Conservation (phyloP, 2,329 filamentous ascomycete genomes). For the Truncatella angustata region DNA sequence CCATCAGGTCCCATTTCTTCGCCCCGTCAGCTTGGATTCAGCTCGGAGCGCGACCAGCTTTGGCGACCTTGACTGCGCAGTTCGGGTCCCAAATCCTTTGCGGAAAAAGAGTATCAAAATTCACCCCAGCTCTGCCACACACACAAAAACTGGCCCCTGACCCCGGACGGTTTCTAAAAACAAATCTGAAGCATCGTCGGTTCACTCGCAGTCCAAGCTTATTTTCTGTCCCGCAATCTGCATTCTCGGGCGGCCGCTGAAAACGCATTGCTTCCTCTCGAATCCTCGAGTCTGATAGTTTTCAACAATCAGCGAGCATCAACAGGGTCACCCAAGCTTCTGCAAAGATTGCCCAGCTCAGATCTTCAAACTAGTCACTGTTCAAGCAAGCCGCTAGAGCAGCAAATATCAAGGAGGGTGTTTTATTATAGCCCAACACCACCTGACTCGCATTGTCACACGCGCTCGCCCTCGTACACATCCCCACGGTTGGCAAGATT, state of each 20-base stretch:
- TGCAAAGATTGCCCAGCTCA: background rate
- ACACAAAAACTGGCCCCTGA: background rate
- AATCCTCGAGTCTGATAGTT: background rate
- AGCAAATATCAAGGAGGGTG: background rate
- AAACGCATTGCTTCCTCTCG: background rate
- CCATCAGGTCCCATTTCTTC: too few relatives aligned
- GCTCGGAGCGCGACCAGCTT: background rate
- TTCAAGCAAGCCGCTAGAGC: conserved; percentile 1
- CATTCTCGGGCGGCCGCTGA: background rate
- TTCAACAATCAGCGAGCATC: conserved; percentile 3
- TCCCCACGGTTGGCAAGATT: background rate
- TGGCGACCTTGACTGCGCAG: background rate
- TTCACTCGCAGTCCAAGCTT: background rate
- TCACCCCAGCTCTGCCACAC: background rate
- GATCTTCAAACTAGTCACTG: conserved; percentile 6
- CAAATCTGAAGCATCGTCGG: conserved; percentile 6
- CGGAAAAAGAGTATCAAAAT: too few relatives aligned
- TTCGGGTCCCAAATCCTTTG: background rate
- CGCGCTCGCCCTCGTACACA: background rate
- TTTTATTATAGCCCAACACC: conserved; percentile 10
- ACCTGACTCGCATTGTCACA: conserved; percentile 5
- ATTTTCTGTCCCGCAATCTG: background rate
- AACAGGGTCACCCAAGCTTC: conserved; percentile 2
- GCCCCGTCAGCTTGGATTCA: background rate
- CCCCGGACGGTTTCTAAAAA: conserved; percentile 6